Conservation (phyloP, 805 yeast species). For the Debaryomyces prosopidis region DNA sequence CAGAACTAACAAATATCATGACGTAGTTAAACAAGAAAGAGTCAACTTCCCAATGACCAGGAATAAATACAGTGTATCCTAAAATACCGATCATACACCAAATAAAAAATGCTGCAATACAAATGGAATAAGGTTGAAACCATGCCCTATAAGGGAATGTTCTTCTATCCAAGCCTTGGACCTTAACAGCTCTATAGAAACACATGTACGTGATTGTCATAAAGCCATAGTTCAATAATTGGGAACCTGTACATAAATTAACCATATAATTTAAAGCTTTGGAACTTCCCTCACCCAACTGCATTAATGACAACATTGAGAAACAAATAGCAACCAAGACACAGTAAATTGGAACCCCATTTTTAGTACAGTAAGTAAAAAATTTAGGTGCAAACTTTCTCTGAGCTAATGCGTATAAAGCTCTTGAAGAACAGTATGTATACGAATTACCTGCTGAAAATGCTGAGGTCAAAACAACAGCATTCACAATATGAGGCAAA, state of each 20-base stretch:
- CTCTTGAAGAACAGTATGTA: constrained; percentile 67
- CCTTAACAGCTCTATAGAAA: constrained; percentile 41
- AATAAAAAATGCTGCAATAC: constrained; percentile 29
- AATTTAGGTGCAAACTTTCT: constrained; percentile 73
- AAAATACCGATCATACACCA: constrained; percentile 51
- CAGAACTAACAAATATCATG: constrained; percentile 55
- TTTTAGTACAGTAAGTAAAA: constrained; percentile 55
- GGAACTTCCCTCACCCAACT: constrained; percentile 25
- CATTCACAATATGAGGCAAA: constrained; percentile 79
- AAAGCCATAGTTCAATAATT: constrained; percentile 47
- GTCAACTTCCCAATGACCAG: constrained; percentile 62
- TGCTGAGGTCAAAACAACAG: constrained; percentile 69
- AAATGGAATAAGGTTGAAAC: constrained; percentile 43
- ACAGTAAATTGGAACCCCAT: constrained; percentile 71
- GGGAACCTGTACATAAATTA: constrained; percentile 48
- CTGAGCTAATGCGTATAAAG: constrained; percentile 67
- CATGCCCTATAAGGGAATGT: constrained; percentile 43
- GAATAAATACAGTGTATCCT: constrained; percentile 72
- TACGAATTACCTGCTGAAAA: constrained; percentile 85
- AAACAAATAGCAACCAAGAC: constrained; percentile 46
- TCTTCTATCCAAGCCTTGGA: constrained; percentile 39
- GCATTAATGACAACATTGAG: constrained; percentile 19
- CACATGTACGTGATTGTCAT: constrained; percentile 44
- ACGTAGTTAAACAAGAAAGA: constrained; percentile 69
- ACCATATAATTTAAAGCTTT: constrained; percentile 47